Conservation (phyloP, 176 grass and related monocot species). For the Zizania latifolia region DNA sequence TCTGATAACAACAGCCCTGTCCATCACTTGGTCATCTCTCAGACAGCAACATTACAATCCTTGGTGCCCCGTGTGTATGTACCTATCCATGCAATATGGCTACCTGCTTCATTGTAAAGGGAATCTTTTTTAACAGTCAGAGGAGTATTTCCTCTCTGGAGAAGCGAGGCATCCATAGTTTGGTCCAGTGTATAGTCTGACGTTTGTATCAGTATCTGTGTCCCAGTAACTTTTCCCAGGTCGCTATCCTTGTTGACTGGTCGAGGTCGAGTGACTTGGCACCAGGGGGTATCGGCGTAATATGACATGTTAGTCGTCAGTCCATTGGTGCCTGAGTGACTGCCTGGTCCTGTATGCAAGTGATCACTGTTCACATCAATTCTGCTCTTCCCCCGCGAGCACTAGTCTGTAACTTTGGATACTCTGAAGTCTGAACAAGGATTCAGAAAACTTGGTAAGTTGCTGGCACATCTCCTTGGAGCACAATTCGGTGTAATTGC, state of each 20-base stretch:
- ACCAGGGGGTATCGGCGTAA: conserved; percentile 14
- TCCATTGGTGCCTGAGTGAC: background rate
- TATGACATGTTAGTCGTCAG: background rate
- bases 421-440: background rate
- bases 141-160: conserved; percentile 18
- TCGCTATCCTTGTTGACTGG: conserved; percentile 29
- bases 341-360: background rate
- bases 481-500: background rate
- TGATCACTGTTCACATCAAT: conserved; percentile 3
- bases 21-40: conserved; percentile 6
- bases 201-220: background rate
- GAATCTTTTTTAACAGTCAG: conserved; percentile 3
- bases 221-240: conserved; percentile 20
- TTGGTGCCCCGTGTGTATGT: conserved; percentile 19
- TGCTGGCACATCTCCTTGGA: background rate
- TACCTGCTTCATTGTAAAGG: conserved; percentile 11
- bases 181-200: conserved; percentile 26
- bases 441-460: background rate
- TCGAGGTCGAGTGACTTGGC: conserved; percentile 17
- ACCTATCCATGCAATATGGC: conserved; percentile 45
- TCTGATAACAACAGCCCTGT: conserved; percentile 27
- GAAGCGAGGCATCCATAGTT: conserved; percentile 24
- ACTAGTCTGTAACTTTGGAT: conserved; percentile 17
- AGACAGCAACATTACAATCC: conserved; percentile 32
- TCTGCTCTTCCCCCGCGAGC: background rate